Percentiles rank a stretch among this genome's conserved stretches.
Conservation (phyloP, 345 rosid species). For the Mercurialis annua region DNA sequence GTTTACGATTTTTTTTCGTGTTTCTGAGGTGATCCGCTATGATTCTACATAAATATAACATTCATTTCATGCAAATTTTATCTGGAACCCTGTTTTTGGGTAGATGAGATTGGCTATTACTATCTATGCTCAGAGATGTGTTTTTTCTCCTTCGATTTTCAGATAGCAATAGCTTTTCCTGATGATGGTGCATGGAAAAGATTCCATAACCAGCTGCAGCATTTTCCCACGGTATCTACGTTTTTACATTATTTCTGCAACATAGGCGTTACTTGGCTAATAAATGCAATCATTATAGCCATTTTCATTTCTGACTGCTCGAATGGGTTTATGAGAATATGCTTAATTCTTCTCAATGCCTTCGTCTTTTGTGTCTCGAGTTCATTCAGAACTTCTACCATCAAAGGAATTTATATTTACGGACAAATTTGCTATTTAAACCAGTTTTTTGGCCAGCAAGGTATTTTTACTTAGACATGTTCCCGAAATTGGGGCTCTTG, state of each 20-base stretch:
- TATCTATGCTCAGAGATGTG: conserved; percentile 1
- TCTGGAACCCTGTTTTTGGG: background rate
- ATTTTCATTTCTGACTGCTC: background rate
- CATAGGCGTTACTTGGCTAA: conserved; percentile 7
- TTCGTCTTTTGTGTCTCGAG: no score
- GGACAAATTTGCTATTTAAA: no score
- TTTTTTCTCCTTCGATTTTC: conserved; percentile 27
- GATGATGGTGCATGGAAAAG: conserved; percentile 99
- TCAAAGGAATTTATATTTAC: no score
- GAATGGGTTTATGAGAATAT: background rate
- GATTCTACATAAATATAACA: background rate
- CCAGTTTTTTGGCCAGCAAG: background rate
- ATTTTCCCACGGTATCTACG: conserved; percentile 71
- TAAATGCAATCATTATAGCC: conserved; percentile 4
- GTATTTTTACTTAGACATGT: background rate
- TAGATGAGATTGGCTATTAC: background rate
- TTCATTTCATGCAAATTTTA: background rate
- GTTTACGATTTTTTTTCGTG: background rate
- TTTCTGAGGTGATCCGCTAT: no score
- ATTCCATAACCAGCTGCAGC: conserved; percentile 94
- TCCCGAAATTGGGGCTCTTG: background rate
- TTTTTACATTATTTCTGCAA: background rate
- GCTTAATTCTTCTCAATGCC: background rate
- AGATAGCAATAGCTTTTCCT: conserved; percentile 98
- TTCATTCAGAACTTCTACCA: background rate